phyloP scores from a whole-genome alignment of 306 rosid genomes.

The Dalbergia cultrata region DNA sequence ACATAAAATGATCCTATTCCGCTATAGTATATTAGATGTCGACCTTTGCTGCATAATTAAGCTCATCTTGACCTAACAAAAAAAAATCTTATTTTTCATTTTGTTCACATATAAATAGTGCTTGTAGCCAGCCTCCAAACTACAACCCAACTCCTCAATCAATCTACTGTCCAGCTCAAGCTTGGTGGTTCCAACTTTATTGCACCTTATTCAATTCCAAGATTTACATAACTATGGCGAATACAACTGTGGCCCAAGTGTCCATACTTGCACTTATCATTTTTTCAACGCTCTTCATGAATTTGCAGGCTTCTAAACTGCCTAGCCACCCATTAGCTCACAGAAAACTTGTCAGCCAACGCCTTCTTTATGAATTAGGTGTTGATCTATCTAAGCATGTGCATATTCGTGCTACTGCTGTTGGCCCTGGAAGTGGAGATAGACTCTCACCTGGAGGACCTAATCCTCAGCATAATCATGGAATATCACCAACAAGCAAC shows the following conservation, averaged over 20 bases:
- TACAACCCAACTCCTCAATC: neutral
- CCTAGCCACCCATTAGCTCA: slow-evolving; percentile 39
- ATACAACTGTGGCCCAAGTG: neutral
- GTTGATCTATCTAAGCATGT: slow-evolving; percentile 40
- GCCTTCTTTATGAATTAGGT: slow-evolving; percentile 51
- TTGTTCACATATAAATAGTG: slow-evolving; percentile 43
- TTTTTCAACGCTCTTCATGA: slow-evolving; percentile 30
- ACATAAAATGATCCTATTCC: no score
- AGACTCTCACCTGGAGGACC: slow-evolving; percentile 66
- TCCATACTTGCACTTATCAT: slow-evolving; percentile 40
- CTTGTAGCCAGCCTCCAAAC: slow-evolving; percentile 18
- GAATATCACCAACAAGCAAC: slow-evolving; percentile 15
- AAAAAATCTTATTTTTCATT: neutral
- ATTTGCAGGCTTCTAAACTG: slow-evolving; percentile 54
- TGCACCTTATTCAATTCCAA: slow-evolving; percentile 8
- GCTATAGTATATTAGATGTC: no score
- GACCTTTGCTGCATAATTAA: no score
- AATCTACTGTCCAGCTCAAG: slow-evolving; percentile 20
- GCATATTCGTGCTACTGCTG: neutral
- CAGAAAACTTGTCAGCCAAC: slow-evolving; percentile 37
- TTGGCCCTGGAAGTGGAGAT: slow-evolving; percentile 25
- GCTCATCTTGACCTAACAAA: slow-evolving; percentile 2
- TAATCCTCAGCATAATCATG: slow-evolving; percentile 57
- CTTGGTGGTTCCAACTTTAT: neutral
- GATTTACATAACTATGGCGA: slow-evolving; percentile 44